Evolutionary conservation across 805 yeast genomes (phyloP), one percentile per base, ranked within the genome.

Genomic region (Kodamaea kaohsiungensis): DNA sequence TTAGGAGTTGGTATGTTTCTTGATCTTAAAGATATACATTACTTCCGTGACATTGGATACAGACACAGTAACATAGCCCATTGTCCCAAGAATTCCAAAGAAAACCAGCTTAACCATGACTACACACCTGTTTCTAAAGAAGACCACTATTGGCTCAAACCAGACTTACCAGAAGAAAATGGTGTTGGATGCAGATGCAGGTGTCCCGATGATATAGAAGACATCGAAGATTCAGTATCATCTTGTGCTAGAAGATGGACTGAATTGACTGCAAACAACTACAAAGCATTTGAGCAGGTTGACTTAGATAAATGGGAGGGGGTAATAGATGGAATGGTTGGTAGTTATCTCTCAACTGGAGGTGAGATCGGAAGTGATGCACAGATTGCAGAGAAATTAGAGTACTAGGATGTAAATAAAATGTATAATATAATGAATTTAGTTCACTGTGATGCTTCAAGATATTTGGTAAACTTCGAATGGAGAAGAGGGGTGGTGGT

Each of bases 21-120:
- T 6, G 91, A 87, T 60, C 85, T 82, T 59, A 68, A 74, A 8
- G 78, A 80, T 51, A 77, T 91, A 38, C 97, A 91, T 65, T 91
- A 96, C 93, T 91, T 91, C 65, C 79, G 90, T 65, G 96, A 89
- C 63, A 85, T 89, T 52, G 96, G 95, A 0, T 89, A 89, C 65
- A 74, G 72, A 50, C 96, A 89, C 66, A 81, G 93, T 0, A 82
- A 87, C 0, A 73, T 91, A 51, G 86, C 82, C 42, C 98, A 92
- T 69, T 92, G 98, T 75, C 97, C 98, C 0, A 56, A 57, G n/a
- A 75, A 76, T 49, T 61, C 88, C 0, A 81, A 81, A 2, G 61
- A 63, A 10, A 72, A 75, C 35, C 93, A 88, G 61, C 65, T 75
- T 56, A 77, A 72, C 4, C 84, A 80, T 60, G 47, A 57, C 39